Conservation (phyloP, 805 yeast species). For the Ogataea paradorogensis region DNA sequence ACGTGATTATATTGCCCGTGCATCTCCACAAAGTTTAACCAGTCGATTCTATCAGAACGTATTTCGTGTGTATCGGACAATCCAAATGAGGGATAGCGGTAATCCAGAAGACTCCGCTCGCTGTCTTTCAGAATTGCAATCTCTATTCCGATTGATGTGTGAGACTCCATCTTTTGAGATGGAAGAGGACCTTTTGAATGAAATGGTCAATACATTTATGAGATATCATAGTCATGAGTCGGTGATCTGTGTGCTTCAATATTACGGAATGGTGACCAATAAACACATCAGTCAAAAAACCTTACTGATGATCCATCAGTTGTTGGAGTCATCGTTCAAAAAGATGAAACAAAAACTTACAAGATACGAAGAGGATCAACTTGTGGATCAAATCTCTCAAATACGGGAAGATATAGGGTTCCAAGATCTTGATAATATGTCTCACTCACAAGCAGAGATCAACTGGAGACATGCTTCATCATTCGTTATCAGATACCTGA, state of each 20-base stretch:
- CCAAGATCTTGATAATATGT: constrained; percentile 12
- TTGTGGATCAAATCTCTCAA: constrained; percentile 8
- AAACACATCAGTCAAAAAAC: constrained; percentile 13
- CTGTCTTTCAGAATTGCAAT: constrained; percentile 17
- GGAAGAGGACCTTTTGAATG: constrained; percentile 18
- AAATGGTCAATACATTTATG: constrained; percentile 22
- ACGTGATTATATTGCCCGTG: constrained; percentile 23
- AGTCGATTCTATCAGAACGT: constrained; percentile 19
- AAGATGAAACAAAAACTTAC: constrained; percentile 24
- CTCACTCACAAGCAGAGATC: constrained; percentile 6
- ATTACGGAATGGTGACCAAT: constrained; percentile 22
- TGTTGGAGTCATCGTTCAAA: constrained; percentile 19
- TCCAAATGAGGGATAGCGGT: constrained; percentile 10
- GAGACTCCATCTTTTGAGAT: constrained; percentile 17
- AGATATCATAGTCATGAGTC: constrained; percentile 27
- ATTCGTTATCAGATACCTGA: constrained; percentile 20
- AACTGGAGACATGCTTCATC: constrained; percentile 26
- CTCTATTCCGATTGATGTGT: constrained; percentile 16
- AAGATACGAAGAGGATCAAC: constrained; percentile 7
- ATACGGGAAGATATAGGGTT: constrained; percentile 22
- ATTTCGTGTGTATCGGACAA: constrained; percentile 17
- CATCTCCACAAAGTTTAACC: constrained; percentile 13
- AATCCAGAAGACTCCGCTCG: constrained; percentile 3
- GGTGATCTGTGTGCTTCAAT: constrained; percentile 25
- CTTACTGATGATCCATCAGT: constrained; percentile 18